phyloP scores from a whole-genome alignment of 306 rosid species.

The Hippophae gyantsensis region DNA sequence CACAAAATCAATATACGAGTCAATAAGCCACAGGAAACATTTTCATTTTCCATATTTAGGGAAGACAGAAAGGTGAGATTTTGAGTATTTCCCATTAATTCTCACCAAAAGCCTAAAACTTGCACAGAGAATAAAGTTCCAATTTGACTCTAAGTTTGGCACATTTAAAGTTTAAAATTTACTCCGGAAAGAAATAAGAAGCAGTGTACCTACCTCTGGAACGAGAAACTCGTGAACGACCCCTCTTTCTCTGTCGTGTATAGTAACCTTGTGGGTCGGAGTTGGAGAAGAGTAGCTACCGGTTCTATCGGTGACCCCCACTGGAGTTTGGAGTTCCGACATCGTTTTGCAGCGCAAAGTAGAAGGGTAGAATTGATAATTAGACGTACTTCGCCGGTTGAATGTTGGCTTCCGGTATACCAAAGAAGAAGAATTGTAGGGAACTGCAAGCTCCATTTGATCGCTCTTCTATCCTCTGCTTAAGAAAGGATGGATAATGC shows the following conservation, averaged over 20 bases:
- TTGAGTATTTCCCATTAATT: too few species aligned
- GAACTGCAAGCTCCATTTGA: conserved; percentile 53
- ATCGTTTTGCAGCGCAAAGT: conserved; percentile 32
- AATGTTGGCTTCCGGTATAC: conserved; percentile 13
- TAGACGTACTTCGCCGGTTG: conserved; percentile 11
- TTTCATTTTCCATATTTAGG: too few species aligned
- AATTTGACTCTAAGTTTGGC: neutral
- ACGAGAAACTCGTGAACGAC: conserved; percentile 77
- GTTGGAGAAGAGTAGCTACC: conserved; percentile 25
- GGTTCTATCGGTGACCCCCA: conserved; percentile 20
- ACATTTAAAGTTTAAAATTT: neutral
- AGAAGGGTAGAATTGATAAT: conserved; percentile 6
- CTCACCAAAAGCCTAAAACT: too few species aligned
- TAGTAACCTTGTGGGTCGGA: conserved; percentile 73
- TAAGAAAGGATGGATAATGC: conserved; percentile 8
- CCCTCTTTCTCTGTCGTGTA: conserved; percentile 73
- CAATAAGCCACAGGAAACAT: too few species aligned
- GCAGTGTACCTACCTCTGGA: conserved; percentile 53
- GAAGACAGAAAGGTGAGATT: too few species aligned
- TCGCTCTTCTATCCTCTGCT: neutral
- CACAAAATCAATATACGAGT: too few species aligned
- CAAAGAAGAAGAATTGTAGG: conserved; percentile 34
- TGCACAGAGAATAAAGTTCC: too few species aligned
- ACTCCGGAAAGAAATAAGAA: conserved; percentile 7
- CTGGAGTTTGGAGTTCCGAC: conserved; percentile 53